Evolutionary conservation across 2,329 filamentous ascomycete genomes (phyloP), one percentile per base, ranked within the genome.

Genomic region (Aspergillus sclerotialis): DNA sequence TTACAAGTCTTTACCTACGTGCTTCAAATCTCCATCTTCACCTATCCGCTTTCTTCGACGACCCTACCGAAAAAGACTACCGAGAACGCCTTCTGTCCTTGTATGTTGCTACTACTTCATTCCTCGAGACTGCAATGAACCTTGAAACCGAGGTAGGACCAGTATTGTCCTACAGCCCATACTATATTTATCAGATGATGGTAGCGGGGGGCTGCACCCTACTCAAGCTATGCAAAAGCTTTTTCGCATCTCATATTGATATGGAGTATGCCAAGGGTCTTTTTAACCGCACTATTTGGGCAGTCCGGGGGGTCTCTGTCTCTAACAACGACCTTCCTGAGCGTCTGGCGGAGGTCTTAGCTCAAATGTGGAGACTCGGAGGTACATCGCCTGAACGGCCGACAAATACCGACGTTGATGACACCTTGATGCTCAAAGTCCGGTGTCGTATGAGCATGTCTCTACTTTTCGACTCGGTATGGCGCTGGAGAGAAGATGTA

Each of bases 381-480:
- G 57, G 59, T 26, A 50, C 55, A 25, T 52, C 49, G 8, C 48
- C 46, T 28, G 56, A 49, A 32, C 51, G 46, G 23, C 47, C 43
- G 30, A 37, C 46, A 31, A 55, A 46, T 16, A 39, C 50, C 8
- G 56, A 61, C 19, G 48, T 60, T 16, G 64, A 68, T 38, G 62
- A 64, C 38, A 63, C 65, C 12, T 58, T 82, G 19, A 72, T 77
- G 40, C 64, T 83, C n/a, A 79, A 76, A 43, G 75, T 82, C 18
- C 71, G 76, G 18, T 80, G 76, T 39, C 69, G 79, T 10, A 81
- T 80, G 70, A 80, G 76, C 46, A 77, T 82, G 67, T 80, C 75
- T 25, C 67, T 82, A 10, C 70, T 82, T 1, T 82, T 75, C 48
- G 79, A 83, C 55, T 78, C 75, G 12, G 76, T 82, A 13, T 81